Base-by-base conservation (phyloP, 345 rosid species). In the Microcos paniculata region DNA sequence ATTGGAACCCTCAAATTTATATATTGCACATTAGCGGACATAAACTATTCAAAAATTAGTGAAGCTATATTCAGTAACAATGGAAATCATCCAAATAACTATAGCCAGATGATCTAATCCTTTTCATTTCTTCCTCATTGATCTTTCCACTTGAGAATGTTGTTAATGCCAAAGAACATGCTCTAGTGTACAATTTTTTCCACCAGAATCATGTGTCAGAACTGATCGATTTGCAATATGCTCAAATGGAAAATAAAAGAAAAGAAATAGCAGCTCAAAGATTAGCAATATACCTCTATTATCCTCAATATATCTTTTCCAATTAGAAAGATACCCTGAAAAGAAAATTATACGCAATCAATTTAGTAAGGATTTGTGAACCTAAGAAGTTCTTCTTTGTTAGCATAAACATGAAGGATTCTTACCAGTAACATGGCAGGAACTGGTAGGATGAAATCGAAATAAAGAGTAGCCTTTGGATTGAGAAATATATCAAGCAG, bases 381-480 rank as follows among this genome's bases (percentile, higher is more conserved):
- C 57, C 6, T 13, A 43, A 62, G 30, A 46, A 38, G 78, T 28
- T n/a, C 18, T 55, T 62, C 6, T 15, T 66, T 49, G 63, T 33
- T 30, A 21, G 75, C 55, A 62, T 58, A 59, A 83, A 55, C 61
- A 51, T 1, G n/a, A 35, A 45, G 70, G 5, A 53, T 72, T 74
- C 81, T 88, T 89, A 94, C 98, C 88, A 93, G 82, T 76, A 91
- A 80, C 79, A 88, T 85, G 62, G 98, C 98, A 21, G 97, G 98
- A 78, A 92, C 88, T 13, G 98, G 98, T 71, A 94, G 83, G 70
- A 94, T 69, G 71, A 92, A 90, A 0, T 92, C 89, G 0, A 94
- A 51, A 84, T 81, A 86, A 21, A 94, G 70, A 45, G 95, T 95
- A 24, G 96, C 88, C 69, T 31, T 91, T 53, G 99, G 98, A 80